Conservation (phyloP, 2,329 filamentous ascomycete genomes). For the Colletotrichum siamense region DNA sequence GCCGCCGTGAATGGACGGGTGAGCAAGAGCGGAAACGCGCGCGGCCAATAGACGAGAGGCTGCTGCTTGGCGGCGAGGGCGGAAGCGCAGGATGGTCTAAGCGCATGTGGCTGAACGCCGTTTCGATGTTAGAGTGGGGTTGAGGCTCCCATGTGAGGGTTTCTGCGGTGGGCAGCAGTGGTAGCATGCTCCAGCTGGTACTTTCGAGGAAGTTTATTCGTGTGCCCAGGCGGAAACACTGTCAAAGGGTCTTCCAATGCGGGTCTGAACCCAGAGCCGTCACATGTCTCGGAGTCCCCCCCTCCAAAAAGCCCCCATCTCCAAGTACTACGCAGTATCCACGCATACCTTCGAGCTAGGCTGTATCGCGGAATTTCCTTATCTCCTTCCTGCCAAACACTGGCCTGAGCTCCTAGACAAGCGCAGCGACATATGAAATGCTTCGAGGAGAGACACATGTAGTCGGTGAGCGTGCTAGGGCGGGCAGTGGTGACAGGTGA, state of each 20-base stretch:
- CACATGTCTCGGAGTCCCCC: background rate
- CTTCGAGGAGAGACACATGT: background rate
- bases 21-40: background rate
- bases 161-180: background rate
- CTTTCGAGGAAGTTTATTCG: background rate
- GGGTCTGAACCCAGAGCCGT: background rate
- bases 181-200: background rate
- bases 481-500: background rate
- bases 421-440: background rate
- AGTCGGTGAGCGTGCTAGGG: slow-evolving; percentile 4
- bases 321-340: background rate
- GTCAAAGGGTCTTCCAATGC: background rate
- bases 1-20: background rate
- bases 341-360: background rate
- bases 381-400: background rate
- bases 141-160: background rate
- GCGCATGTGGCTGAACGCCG: background rate
- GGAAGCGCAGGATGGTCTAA: background rate
- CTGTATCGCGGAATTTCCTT: background rate
- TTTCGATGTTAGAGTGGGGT: background rate
- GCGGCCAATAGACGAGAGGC: background rate
- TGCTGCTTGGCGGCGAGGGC: background rate
- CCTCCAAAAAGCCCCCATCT: background rate
- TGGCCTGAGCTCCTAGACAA: background rate
- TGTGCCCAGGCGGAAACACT: background rate